Evolutionary conservation across 106 monocot species (phyloP).

Genomic region (Gastrodia elata): DNA sequence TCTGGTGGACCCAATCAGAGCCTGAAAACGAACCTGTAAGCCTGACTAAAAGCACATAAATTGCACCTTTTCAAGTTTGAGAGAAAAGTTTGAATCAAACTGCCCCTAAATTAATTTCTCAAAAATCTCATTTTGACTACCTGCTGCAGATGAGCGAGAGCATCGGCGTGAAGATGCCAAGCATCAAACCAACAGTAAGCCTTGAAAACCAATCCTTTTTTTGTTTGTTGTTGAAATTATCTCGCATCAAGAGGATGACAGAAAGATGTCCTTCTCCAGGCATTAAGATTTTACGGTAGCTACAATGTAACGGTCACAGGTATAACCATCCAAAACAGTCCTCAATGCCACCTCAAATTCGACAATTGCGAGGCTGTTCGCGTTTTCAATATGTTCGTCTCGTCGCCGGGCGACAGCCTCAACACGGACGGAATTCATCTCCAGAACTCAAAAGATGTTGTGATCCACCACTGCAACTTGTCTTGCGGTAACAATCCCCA

Average conservation of each 20-base stretch:
- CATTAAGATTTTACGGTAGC: conserved; percentile 84
- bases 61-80: not conserved
- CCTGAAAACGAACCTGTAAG: conserved; percentile 44
- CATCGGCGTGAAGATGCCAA: conserved; percentile 41
- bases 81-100: too few relatives aligned
- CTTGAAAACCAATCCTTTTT: not conserved
- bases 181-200: conserved; percentile 82
- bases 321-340: conserved; percentile 89
- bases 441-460: conserved; percentile 72
- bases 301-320: conserved; percentile 77
- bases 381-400: conserved; percentile 61
- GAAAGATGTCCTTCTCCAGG: conserved; percentile 26
- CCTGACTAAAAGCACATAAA: not conserved
- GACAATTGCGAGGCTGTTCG: conserved; percentile 68
- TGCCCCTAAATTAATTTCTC: not conserved
- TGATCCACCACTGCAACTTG: conserved; percentile 65
- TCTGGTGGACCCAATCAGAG: conserved; percentile 58
- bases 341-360: conserved; percentile 94
- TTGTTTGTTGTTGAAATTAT: not conserved
- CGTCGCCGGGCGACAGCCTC: conserved; percentile 70
- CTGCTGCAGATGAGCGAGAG: conserved; percentile 35
- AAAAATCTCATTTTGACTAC: not conserved
- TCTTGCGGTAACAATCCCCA: conserved; percentile 66
- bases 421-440: conserved; percentile 96
- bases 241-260: not conserved